Percentiles rank a stretch among this genome's conserved stretches.
These are phyloP conservation scores for Lepidopterella palustris DNA, from an alignment of 495 filamentous ascomycete species.

Conservation along the genomic window DNA sequence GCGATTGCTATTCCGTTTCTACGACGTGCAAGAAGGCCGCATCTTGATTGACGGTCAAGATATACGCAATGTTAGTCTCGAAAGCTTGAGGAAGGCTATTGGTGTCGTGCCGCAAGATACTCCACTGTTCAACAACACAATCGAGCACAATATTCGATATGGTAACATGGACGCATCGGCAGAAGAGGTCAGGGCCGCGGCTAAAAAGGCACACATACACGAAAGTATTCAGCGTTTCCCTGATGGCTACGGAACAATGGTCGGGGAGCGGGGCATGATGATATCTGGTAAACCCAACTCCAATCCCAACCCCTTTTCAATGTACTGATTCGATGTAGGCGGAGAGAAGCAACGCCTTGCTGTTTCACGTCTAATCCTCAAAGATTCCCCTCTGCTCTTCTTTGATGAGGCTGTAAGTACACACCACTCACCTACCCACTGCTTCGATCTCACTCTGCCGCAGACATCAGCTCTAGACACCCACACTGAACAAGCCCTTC, in stretches of 20 bases:
- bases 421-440: neutral
- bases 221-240: conserved; percentile 72
- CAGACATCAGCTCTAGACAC: conserved; percentile 90
- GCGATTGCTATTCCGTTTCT: conserved; percentile 85
- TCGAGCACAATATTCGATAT: conserved; percentile 92
- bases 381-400: conserved; percentile 88
- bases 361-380: conserved; percentile 77
- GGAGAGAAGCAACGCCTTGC: conserved; percentile 95
- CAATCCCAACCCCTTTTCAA: neutral
- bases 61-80: conserved; percentile 70
- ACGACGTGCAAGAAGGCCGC: conserved; percentile 79
- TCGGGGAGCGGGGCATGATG: conserved; percentile 97
- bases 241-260: conserved; percentile 83
- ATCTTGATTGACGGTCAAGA: conserved; percentile 94
- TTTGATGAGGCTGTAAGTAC: conserved; percentile 83
- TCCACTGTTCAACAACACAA: conserved; percentile 90
- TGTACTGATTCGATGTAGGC: conserved; percentile 31
- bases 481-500: conserved; percentile 85
- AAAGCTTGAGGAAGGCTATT: conserved; percentile 77
- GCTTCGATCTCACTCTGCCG: neutral
- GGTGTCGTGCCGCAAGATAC: conserved; percentile 98
- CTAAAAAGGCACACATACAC: conserved; percentile 75
- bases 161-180: conserved; percentile 74
- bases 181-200: conserved; percentile 67
- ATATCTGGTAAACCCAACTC: conserved; percentile 54